Evolutionary conservation across 2,329 filamentous ascomycete genomes (phyloP), one percentile per base, ranked within the genome.

Genomic region (Pseudopyrenochaeta lycopersici): DNA sequence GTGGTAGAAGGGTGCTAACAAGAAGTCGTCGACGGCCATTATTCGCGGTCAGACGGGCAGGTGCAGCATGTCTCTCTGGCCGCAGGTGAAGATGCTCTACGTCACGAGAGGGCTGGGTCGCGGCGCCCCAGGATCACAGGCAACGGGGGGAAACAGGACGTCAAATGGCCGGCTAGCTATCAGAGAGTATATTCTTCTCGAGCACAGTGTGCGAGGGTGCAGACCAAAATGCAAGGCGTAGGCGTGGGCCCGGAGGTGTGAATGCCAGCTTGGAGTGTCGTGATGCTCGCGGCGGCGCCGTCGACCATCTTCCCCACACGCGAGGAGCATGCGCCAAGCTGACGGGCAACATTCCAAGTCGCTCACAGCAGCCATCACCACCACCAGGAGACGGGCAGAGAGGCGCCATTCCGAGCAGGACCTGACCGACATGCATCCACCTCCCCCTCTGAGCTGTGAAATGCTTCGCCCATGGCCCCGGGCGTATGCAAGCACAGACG

Each of bases 11-110:
- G 36, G 39, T 7, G 59, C 68, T n/a, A 35, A 74, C 73, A 74
- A 52, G 42, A 71, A 74, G 58, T 75, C 73, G 57, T 76, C 73
- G 52, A 76, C 74, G 44, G 74, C 73, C 74, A 76, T 76, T 58
- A 52, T 73, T 58, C 58, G 62, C 50, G 55, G 56, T 69, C 58
- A 68, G 57, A 56, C 55, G 46, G 62, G 50, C 58, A 56, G 54
- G 44, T 53, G 62, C 56, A 52, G 67, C 70, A 73, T 75, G 59
- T 66, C 63, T 60, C 57, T 53, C 61, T 40, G 33, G 52, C 38
- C 32, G 56, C 29, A 32, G 49, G 7, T 30, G 46, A 21, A 41
- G 43, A 50, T 49, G 48, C 33, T 56, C 45, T 58, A 60, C 60
- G 57, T 60, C 60, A 60, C 57, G 52, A 29, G 52, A 43, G 42